Evolutionary conservation across 148 eudicot genomes (phyloP).

Genomic region (Rheum nobile): DNA sequence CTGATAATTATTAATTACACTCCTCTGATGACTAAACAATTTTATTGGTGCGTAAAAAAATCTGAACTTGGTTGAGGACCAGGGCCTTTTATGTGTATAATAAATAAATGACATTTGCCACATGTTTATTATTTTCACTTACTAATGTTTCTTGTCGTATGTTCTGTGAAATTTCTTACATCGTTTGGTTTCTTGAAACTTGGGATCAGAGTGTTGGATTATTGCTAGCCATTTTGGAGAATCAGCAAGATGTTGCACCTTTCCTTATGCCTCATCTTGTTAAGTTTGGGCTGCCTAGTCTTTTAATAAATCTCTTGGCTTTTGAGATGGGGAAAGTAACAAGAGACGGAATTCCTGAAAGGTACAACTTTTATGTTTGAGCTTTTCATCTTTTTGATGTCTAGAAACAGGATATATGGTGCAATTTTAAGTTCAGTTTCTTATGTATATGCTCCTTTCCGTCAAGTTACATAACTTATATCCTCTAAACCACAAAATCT

Average conservation of each 20-base stretch:
- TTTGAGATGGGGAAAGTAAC: constrained; percentile 60
- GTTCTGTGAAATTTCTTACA: neutral
- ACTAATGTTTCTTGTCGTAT: neutral
- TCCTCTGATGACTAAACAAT: neutral
- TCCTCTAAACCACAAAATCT: neutral
- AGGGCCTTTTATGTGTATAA: neutral
- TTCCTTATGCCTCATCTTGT: constrained; percentile 50
- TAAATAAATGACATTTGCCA: neutral
- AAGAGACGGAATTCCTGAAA: constrained; percentile 62
- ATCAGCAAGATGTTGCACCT: constrained; percentile 38
- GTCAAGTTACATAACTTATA: neutral
- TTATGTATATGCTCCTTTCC: neutral
- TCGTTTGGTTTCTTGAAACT: constrained; percentile 9
- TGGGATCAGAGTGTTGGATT: constrained; percentile 50
- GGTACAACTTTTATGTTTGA: constrained; percentile 27
- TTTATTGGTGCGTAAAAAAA: neutral
- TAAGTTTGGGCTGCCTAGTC: constrained; percentile 57
- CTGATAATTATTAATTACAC: neutral
- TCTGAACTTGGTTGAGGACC: neutral
- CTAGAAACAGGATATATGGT: neutral
- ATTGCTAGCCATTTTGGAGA: constrained; percentile 61
- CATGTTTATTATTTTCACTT: neutral
- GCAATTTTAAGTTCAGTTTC: neutral
- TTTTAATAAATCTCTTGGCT: constrained; percentile 61
- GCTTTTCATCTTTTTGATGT: neutral